Percentiles rank a stretch among this genome's conserved stretches.
Evolutionary conservation across 768 basidiomycete genomes (phyloP).

Genomic region (Tricholoma hemisulphureum): DNA sequence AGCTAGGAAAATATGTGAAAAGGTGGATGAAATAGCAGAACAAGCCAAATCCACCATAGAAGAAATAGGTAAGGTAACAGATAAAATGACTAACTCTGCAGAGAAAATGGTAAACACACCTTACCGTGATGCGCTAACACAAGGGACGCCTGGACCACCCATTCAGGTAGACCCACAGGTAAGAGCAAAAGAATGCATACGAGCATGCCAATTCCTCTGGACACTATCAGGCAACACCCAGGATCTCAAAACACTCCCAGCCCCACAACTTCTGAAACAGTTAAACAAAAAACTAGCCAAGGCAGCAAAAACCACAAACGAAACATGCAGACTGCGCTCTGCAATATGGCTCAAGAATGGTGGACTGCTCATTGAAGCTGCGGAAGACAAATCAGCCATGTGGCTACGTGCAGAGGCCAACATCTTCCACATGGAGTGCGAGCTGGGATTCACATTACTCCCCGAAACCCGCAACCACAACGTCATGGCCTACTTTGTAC

Average conservation of each 20-base stretch:
- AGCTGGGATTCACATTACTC: background rate
- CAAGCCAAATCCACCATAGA: background rate
- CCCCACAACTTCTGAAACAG: no score
- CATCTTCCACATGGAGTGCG: background rate
- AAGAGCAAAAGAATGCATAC: background rate
- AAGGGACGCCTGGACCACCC: no score
- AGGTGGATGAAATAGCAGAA: no score
- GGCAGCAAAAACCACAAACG: no score
- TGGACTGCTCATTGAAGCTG: background rate
- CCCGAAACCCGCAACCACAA: background rate
- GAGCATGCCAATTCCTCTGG: background rate
- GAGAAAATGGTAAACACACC: background rate
- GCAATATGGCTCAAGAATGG: background rate
- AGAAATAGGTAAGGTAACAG: background rate
- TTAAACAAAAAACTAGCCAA: no score
- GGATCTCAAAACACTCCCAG: background rate
- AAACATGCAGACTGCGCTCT: background rate
- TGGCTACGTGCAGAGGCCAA: background rate
- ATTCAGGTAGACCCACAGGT: background rate
- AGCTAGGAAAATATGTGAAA: no score
- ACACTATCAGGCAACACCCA: background rate
- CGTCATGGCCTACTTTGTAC: background rate
- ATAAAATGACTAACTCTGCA: background rate
- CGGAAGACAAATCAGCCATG: background rate
- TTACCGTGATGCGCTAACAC: background rate